Evolutionary conservation across 2,329 filamentous ascomycete genomes (phyloP), one percentile per base, ranked within the genome.

Genomic region (Diplodia intermedia): DNA sequence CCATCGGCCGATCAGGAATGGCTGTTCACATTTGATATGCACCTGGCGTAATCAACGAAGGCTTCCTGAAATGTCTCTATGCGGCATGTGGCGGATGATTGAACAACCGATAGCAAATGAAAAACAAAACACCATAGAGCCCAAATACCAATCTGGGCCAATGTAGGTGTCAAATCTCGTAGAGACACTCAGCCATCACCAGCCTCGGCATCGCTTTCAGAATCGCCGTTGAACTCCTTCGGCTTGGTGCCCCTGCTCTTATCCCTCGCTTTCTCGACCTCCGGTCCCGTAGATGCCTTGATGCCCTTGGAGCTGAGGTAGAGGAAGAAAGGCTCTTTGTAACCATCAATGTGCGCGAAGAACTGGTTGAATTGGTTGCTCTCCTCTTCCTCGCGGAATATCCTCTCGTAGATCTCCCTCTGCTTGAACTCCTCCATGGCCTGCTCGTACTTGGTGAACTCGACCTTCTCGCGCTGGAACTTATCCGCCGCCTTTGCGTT

Each of bases 351-450:
- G 68, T 85, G 83, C 9, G 82, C 81, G 74, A 84, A 85, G 74
- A 85, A 85, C 5, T 80, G 76, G 56, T 81, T 79, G 73, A 82
- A 82, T 91, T 91, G 88, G 76, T 94, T 93, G 71, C 92, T 90
- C 77, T 90, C 88, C 80, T 95, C 92, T 79, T 98, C 95, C 65
- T 97, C 90, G 31, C 90, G 86, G 79, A 96, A 98, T 72, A 98
- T 97, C 29, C 92, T 86, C 74, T 91, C 88, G 77, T 99, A 99
- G 69, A 99, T 98, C 78, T 97, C 89, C 72, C 89, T 82, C 76
- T 97, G 89, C 82, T 98, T 98, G 81, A 99, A 99, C 69, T 89
- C 90, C 71, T 91, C 86, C 73, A 99, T 92, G 79, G 92, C 86
- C 57, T 89, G 86, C 69, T 94, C 88, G 74, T 90, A 93, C 70